A percentile compares a stretch with the other conserved stretches of the same genome.
phyloP scores from a whole-genome alignment of 2,329 filamentous ascomycete species.

The Gaeumannomyces tritici region DNA sequence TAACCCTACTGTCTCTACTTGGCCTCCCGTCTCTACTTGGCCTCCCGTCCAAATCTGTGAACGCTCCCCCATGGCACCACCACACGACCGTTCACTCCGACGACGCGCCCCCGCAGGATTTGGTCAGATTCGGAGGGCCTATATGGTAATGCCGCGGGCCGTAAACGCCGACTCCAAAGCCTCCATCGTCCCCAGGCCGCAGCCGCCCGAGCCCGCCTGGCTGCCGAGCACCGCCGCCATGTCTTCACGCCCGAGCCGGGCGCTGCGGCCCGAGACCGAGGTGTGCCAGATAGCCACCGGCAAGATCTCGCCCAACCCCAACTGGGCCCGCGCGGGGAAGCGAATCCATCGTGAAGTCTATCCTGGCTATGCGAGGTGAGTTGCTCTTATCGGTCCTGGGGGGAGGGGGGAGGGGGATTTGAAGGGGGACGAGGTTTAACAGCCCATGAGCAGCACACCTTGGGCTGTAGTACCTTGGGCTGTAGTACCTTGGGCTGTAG shows the following conservation, averaged over 20 bases:
- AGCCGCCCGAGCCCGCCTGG: neutral
- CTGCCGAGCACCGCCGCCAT: neutral
- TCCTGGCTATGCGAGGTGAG: neutral
- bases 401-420: too few species aligned
- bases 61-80: neutral
- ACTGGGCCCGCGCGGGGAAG: neutral
- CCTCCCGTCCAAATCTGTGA: too few species aligned
- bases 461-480: too few species aligned
- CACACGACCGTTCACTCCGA: neutral
- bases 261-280: slow-evolving; percentile 2
- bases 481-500: too few species aligned
- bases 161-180: neutral
- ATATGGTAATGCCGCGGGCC: too few species aligned
- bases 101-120: neutral
- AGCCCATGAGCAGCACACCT: too few species aligned
- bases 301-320: neutral
- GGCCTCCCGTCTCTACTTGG: too few species aligned
- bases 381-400: neutral
- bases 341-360: neutral
- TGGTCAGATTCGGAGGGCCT: neutral
- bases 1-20: neutral
- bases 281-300: neutral
- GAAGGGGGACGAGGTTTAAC: too few species aligned
- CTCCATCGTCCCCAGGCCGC: too few species aligned
- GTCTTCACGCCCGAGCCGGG: slow-evolving; percentile 1